A percentile compares a stretch with the other conserved stretches of the same genome.
These are phyloP conservation scores for Scytalidium sp. DNA, from an alignment of 2,329 filamentous ascomycete genomes.

Conservation along the genomic window DNA sequence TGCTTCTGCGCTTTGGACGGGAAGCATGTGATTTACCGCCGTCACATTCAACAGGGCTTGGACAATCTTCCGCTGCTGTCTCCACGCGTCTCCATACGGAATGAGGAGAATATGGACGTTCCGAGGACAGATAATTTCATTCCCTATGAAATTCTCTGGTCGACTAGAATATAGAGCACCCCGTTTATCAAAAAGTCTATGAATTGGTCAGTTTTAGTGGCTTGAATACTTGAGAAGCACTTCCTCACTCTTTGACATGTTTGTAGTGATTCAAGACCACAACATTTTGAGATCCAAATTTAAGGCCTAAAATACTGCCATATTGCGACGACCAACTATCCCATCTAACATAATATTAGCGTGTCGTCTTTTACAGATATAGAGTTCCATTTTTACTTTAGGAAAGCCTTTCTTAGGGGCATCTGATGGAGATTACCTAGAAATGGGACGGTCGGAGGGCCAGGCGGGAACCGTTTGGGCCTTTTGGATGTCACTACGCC, in stretches of 20 bases:
- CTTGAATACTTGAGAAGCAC: background rate
- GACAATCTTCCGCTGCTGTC: slow-evolving; percentile 37
- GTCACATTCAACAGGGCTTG: slow-evolving; percentile 38
- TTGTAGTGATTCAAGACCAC: slow-evolving; percentile 3
- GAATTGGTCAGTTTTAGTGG: background rate
- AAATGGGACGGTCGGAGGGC: background rate
- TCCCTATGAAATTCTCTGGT: slow-evolving; percentile 10
- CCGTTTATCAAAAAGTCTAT: slow-evolving; percentile 11
- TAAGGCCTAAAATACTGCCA: slow-evolving; percentile 4
- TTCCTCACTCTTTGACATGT: background rate
- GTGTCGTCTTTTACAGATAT: background rate
- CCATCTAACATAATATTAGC: background rate
- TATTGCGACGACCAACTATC: slow-evolving; percentile 2
- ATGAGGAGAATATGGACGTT: slow-evolving; percentile 1
- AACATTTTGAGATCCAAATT: slow-evolving; percentile 6
- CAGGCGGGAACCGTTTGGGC: slow-evolving; percentile 1
- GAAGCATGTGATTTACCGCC: slow-evolving; percentile 25
- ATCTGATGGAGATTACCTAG: background rate
- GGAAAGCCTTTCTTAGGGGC: background rate
- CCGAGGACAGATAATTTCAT: background rate
- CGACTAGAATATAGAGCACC: slow-evolving; percentile 14
- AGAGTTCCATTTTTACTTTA: background rate
- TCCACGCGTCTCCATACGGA: slow-evolving; percentile 25
- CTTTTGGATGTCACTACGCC: background rate
- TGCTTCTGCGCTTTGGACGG: slow-evolving; percentile 26